phyloP scores from a whole-genome alignment of 2,329 filamentous ascomycete species.

The Clarireedia monteithiana region DNA sequence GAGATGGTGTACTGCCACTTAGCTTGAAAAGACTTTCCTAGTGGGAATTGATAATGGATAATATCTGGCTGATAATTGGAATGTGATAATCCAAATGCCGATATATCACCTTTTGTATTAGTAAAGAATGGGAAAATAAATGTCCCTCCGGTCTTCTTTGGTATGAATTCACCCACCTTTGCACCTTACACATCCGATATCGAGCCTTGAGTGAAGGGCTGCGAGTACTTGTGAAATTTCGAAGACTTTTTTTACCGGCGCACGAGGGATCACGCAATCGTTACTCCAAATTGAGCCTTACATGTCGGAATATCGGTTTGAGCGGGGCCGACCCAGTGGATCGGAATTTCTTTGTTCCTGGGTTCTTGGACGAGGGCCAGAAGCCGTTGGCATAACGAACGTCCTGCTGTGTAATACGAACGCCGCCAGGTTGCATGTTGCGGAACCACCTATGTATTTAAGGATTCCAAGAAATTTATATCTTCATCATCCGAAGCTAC shows the following conservation, averaged over 20 bases:
- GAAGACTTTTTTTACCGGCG: background rate
- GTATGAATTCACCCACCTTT: background rate
- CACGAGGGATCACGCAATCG: slow-evolving; percentile 6
- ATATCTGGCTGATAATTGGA: background rate
- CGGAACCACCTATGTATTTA: no score
- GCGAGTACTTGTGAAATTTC: background rate
- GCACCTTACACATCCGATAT: background rate
- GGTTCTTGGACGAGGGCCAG: no score
- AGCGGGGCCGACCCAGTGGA: no score
- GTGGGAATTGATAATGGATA: background rate
- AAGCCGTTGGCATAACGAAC: no score
- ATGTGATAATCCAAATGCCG: background rate
- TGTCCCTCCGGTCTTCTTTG: background rate
- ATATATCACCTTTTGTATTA: slow-evolving; percentile 4
- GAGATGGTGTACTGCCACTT: background rate
- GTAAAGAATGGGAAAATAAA: background rate
- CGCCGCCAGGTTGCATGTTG: no score
- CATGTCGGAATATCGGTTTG: no score
- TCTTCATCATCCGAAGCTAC: no score
- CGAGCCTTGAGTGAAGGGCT: background rate
- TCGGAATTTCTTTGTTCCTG: no score
- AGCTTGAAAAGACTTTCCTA: slow-evolving; percentile 3
- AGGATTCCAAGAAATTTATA: no score
- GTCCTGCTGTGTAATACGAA: no score
- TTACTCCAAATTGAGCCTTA: no score